Percentiles rank a stretch among this genome's conserved stretches.
Evolutionary conservation across 768 basidiomycete species (phyloP).

Genomic region (Auricularia sp.): DNA sequence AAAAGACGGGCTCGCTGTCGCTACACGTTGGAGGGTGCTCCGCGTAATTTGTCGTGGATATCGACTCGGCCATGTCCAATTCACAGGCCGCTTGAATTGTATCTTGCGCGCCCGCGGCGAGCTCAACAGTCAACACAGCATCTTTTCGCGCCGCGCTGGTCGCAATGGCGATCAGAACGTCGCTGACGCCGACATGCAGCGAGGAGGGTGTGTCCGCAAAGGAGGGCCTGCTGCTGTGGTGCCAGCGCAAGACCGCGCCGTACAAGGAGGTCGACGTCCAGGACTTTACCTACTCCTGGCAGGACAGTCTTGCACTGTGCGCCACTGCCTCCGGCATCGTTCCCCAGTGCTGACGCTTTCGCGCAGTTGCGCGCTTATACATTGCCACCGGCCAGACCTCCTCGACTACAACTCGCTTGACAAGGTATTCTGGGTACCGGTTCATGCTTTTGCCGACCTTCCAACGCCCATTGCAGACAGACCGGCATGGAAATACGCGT

Average conservation of each 20-base stretch:
- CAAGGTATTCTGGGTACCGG: conserved; percentile 42
- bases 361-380: conserved; percentile 87
- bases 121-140: no score
- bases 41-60: no score
- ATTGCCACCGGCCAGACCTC: conserved; percentile 93
- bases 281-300: conserved; percentile 90
- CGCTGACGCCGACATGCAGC: conserved; percentile 32
- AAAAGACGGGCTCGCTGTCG: no score
- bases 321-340: conserved; percentile 20
- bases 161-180: conserved; percentile 1
- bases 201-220: conserved; percentile 99
- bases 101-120: no score
- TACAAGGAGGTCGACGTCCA: conserved; percentile 90
- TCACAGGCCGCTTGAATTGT: no score
- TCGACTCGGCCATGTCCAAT: no score
- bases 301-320: conserved; percentile 89
- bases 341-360: neutral
- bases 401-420: conserved; percentile 80
- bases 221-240: conserved; percentile 95
- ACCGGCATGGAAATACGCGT: conserved; percentile 73
- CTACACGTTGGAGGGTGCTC: no score
- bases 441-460: conserved; percentile 8
- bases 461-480: conserved; percentile 35
- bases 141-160: no score
- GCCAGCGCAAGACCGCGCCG: conserved; percentile 87